These are phyloP conservation scores for Barnettozyma vustinii DNA, from an alignment of 805 yeast species.

Conservation along the genomic window DNA sequence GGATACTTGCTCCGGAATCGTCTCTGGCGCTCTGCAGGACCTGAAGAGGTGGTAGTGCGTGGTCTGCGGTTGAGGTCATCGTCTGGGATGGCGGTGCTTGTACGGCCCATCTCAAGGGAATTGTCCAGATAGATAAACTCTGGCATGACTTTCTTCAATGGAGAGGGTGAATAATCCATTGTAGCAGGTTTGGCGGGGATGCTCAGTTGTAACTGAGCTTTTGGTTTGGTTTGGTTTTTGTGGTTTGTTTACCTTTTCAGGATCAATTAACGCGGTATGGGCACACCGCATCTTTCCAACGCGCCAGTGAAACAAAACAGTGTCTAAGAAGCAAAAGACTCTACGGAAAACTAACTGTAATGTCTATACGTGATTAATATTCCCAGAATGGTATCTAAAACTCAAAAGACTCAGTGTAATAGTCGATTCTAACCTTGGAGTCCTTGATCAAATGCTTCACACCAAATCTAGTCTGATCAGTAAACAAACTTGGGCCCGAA, in stretches of 20 bases:
- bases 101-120: not conserved
- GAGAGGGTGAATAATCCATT: not conserved
- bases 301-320: too few relatives aligned
- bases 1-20: not conserved
- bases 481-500: slow-evolving; percentile 62
- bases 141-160: not conserved
- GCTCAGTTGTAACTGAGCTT: not conserved
- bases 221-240: not conserved
- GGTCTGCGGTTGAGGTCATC: not conserved
- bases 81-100: not conserved
- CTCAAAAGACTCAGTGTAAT: slow-evolving; percentile 28
- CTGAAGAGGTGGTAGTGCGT: not conserved
- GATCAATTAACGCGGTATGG: not conserved
- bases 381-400: not conserved
- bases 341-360: not conserved
- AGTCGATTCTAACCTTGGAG: slow-evolving; percentile 26
- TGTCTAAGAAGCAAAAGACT: too few relatives aligned
- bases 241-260: not conserved
- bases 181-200: not conserved
- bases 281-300: not conserved
- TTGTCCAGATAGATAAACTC: not conserved
- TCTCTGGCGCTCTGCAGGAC: not conserved
- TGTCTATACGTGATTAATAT: not conserved
- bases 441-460: slow-evolving; percentile 36
- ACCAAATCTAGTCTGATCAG: slow-evolving; percentile 47